Evolutionary conservation across 176 grass and related monocot species (phyloP).

Genomic region (Leersia perrieri): DNA sequence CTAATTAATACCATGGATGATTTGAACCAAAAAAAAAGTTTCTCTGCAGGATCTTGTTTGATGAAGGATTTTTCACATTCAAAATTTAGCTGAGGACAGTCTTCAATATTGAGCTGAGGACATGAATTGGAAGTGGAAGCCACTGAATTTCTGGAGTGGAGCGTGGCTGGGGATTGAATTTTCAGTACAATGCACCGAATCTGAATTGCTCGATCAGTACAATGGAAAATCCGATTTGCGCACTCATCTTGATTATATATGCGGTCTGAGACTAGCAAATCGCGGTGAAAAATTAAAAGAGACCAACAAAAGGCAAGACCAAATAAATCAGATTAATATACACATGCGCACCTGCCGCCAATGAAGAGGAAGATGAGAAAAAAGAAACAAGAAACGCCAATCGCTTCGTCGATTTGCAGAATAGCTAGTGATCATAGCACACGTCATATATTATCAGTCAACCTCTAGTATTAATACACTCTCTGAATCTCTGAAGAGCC

Average conservation of each 20-base stretch:
- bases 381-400: neutral
- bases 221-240: neutral
- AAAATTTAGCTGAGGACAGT: neutral
- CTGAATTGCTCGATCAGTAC: neutral
- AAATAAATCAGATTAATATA: neutral
- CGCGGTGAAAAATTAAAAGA: neutral
- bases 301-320: conserved; percentile 1
- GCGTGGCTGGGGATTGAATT: neutral
- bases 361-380: neutral
- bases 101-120: neutral
- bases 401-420: conserved; percentile 4
- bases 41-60: neutral
- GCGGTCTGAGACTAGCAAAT: neutral
- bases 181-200: neutral
- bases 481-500: conserved; percentile 11
- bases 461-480: conserved; percentile 21
- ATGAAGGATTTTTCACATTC: neutral
- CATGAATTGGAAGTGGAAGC: neutral
- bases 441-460: conserved; percentile 20
- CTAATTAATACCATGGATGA: neutral
- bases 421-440: neutral
- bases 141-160: neutral
- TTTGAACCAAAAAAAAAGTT: neutral
- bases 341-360: neutral
- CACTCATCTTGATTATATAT: neutral